Base-by-base conservation (phyloP, 768 basidiomycete species). In the Leucosporidium scottii region DNA sequence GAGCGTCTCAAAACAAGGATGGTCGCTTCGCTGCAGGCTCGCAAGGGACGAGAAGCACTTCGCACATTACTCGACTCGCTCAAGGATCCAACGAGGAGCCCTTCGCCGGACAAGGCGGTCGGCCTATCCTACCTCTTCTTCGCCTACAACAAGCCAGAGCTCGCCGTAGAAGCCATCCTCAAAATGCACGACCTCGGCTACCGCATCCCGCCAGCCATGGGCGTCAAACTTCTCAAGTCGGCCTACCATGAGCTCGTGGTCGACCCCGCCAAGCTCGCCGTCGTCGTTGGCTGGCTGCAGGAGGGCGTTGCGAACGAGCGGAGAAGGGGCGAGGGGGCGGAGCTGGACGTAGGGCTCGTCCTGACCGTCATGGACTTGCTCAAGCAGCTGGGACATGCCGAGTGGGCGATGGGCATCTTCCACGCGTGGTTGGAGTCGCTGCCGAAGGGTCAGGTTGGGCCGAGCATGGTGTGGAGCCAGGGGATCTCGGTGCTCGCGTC, bases 381-480 rank as follows among this genome's bases (percentile, higher is more conserved):
- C 13, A 56, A 54, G 27, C 39, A 30, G 36, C 30, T 66, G 50
- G 69, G 65, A 0, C 31, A 59, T 7, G 28, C 15, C 30, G 69
- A 70, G 28, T 70, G 69, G 69, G 60, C 56, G 25, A 34, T 18
- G 5, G 57, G 64, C 36, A 59, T 70, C 30, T 66, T 70, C 54
- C 28, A 54, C 1, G 31, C 61, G 27, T 70, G 66, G 49, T 49
- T 65, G 23, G 50, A 18, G 9, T 25, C 62, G 21, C 61, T 70
- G 17, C 28, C 31, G 17, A 3, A 18, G 2, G 58, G 48, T 1
- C 30, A 64, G 23, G 18, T 55, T 5, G 69, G 69, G 2, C 47
- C 53, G 27, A 23, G 61, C 7, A 54, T 53, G 1, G 44, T 70
- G 1, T 70, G 69, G 69, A 36, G 25, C 0, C 30, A 47, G 5